Conservation (phyloP, 495 filamentous ascomycete genomes). For the Daldinia loculata region DNA sequence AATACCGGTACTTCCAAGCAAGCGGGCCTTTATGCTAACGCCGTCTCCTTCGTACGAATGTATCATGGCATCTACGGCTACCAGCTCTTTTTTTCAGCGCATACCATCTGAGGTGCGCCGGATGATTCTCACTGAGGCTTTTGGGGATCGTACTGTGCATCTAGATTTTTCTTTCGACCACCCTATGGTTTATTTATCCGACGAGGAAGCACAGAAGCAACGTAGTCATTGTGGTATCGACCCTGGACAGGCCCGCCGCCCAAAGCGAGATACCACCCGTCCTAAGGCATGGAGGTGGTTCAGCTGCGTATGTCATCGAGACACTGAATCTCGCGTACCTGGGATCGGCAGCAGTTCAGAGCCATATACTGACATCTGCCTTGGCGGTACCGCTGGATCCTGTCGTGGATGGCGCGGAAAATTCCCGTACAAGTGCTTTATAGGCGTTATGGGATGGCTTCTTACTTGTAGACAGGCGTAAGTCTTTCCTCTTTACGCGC, state of each 20-base stretch:
- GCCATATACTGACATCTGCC: not conserved
- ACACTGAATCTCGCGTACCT: not conserved
- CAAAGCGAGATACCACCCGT: not conserved
- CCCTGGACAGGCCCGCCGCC: not conserved
- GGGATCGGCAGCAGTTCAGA: not conserved
- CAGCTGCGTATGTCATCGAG: not conserved
- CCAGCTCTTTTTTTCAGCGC: not conserved
- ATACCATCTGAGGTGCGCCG: not conserved
- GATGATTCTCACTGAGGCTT: not conserved
- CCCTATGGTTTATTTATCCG: not conserved
- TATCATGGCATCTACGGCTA: not conserved
- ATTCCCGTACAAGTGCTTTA: not conserved
- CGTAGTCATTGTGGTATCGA: too few species aligned
- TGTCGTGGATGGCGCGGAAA: not conserved
- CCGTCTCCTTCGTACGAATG: not conserved
- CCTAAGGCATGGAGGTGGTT: not conserved
- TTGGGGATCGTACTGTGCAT: not conserved
- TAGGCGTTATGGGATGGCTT: conserved; percentile 1
- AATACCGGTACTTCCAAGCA: not conserved
- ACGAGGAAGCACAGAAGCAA: not conserved
- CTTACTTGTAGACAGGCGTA: not conserved
- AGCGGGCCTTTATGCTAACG: not conserved
- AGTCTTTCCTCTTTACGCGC: not conserved
- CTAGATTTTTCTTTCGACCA: not conserved
- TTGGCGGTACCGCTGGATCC: not conserved